Base-by-base conservation (phyloP, 2,329 filamentous ascomycete genomes). In the Lecanicillium sp. region DNA sequence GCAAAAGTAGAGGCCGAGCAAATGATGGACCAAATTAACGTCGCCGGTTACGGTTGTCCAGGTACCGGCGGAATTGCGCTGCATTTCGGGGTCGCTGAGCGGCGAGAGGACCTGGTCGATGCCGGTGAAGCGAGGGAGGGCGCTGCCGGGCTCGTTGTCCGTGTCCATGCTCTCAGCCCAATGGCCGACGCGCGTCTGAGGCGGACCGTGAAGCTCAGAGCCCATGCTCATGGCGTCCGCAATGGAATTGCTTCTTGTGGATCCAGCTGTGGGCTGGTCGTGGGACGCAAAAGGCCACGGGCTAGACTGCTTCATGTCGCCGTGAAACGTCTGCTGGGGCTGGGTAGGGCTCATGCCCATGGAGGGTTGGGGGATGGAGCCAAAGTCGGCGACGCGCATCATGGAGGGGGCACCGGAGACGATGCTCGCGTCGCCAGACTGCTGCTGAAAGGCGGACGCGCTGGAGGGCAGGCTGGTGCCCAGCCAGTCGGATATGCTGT, bases 1-100 rank as follows among this genome's bases (percentile, higher is more conserved):
- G 67, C 82, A 85, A 55, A 87, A 87, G 64, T 87, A 87, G 26
- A 86, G 67, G 0, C 77, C 72, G 44, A 87, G 65, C 9, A 87
- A 69, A 55, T 83, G 81, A 52, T 81, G 72, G 1, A 87, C 78
- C 24, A 87, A 71, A 11, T 62, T 65, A 11, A 68, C 57, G 54
- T 87, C 81, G 3, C 62, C 58, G 2, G 81, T 84, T 19, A 86
- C 72, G 32, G 58, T 69, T 2, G 83, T 86, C 84, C 83, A 87
- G 0, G 69, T 70, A 3, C 58, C 63, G 0, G 69, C 57, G 0
- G 72, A 66, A 35, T 40, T 26, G 1, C 68, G 60, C 52, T 69
- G 69, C 56, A 69, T 63, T 30, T 73, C 69, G 0, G 72, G 64
- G 26, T 69, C 57, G 20, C 70, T 67, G 12, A 70, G 56, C 1